Evolutionary conservation across 2,329 filamentous ascomycete genomes (phyloP).

Genomic region (Fusarium verrucosum): DNA sequence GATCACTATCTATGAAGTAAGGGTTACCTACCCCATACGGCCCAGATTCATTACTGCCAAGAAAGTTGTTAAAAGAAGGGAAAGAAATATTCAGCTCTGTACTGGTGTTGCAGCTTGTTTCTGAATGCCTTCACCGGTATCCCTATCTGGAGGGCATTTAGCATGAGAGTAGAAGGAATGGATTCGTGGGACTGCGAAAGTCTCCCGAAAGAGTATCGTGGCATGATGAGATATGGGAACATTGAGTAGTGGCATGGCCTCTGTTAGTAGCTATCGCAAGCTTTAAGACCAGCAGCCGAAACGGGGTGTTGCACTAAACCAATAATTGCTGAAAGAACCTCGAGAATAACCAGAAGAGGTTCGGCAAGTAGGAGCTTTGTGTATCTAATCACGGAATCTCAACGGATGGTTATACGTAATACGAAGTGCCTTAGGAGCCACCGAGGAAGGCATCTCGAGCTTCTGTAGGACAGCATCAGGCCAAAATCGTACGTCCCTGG

Average conservation of each 20-base stretch:
- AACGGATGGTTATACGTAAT: not conserved
- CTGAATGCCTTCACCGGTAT: constrained; percentile 3
- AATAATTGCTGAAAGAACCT: not conserved
- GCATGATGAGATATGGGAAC: not conserved
- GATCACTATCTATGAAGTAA: constrained; percentile 38
- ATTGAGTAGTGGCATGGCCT: too few species aligned
- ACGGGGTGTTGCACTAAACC: not conserved
- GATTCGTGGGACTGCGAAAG: constrained; percentile 47
- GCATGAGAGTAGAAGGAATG: constrained; percentile 50
- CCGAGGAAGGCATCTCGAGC: not conserved
- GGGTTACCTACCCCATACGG: constrained; percentile 50
- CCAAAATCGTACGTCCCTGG: not conserved
- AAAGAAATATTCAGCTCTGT: constrained; percentile 7
- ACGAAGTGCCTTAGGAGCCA: not conserved
- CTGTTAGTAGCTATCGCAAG: not conserved
- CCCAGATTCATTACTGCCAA: constrained; percentile 56
- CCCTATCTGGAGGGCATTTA: constrained; percentile 46
- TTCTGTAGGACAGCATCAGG: not conserved
- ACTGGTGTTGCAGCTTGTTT: constrained; percentile 2
- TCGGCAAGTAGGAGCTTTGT: too few species aligned
- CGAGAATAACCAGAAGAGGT: too few species aligned
- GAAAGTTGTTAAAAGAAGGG: constrained; percentile 36
- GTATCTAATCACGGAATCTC: too few species aligned
- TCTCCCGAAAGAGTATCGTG: constrained; percentile 41
- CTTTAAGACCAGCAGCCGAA: not conserved